Base-by-base conservation (phyloP, 1,139 yeast genomes). In the Groenewaldozyma auringiensis region DNA sequence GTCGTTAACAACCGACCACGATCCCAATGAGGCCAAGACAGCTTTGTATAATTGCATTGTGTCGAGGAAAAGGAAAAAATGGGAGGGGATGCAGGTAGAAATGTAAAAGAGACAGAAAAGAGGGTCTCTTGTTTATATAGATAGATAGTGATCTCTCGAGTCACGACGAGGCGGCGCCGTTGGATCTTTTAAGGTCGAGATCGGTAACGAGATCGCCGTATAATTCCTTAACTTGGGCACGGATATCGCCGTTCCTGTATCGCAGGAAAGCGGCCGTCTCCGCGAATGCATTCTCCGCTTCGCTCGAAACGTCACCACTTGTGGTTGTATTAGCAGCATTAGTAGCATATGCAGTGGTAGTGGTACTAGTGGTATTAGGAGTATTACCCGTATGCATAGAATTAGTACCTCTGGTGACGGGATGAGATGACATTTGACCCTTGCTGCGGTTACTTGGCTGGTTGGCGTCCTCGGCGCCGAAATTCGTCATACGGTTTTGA, bases 401-500 rank as follows among this genome's bases (percentile, higher is more conserved):
- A n/a, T n/a, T n/a, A n/a, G n/a, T n/a, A n/a, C n/a, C n/a, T n/a
- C n/a, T n/a, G n/a, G n/a, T n/a, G n/a, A n/a, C n/a, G n/a, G n/a
- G n/a, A n/a, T n/a, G n/a, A n/a, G n/a, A n/a, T n/a, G n/a, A n/a
- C n/a, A n/a, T n/a, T n/a, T n/a, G n/a, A n/a, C n/a, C n/a, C n/a
- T n/a, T n/a, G n/a, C n/a, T n/a, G n/a, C n/a, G n/a, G n/a, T n/a
- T n/a, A n/a, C n/a, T n/a, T n/a, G n/a, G n/a, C 11, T 25, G 29
- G 11, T 25, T 25, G 6, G 39, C 13, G 9, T 16, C 36, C 18
- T 8, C 36, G 9, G 16, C 14, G 16, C 18, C 6, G 6, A 6
- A 9, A n/a, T n/a, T n/a, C n/a, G n/a, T n/a, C n/a, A n/a, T n/a
- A 8, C 42, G 35, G 29, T 37, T 41, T 42, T 59, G 58, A 21